Conservation (phyloP, 805 yeast genomes). For the Spencermartinsiella europaea region DNA sequence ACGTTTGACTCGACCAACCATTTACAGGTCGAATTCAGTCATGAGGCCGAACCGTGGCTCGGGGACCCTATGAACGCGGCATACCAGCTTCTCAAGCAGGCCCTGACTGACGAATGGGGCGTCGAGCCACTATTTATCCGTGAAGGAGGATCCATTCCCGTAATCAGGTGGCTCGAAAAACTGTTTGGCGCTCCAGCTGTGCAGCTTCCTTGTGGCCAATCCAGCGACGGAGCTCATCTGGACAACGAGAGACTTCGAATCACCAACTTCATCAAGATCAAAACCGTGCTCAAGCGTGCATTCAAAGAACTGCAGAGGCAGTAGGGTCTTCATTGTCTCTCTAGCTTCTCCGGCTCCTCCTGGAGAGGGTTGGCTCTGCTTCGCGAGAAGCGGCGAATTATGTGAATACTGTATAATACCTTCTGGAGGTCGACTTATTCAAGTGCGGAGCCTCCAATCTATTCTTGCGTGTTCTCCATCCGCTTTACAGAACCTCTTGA, state of each 20-base stretch:
- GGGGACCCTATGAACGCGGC: slow-evolving; percentile 79
- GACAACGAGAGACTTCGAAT: slow-evolving; percentile 81
- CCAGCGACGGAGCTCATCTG: slow-evolving; percentile 90
- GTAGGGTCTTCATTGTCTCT: too few species aligned
- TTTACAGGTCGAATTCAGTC: slow-evolving; percentile 55
- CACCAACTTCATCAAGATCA: slow-evolving; percentile 67
- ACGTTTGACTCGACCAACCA: slow-evolving; percentile 56
- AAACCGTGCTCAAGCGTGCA: slow-evolving; percentile 42
- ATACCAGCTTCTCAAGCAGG: slow-evolving; percentile 59
- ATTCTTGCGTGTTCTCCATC: too few species aligned
- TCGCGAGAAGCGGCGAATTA: too few species aligned
- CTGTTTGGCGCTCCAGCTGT: slow-evolving; percentile 83
- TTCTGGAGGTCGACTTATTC: too few species aligned
- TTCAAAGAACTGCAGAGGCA: slow-evolving; percentile 5
- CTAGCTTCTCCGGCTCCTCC: too few species aligned
- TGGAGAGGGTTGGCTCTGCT: too few species aligned
- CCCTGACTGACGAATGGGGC: slow-evolving; percentile 63
- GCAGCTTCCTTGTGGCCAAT: slow-evolving; percentile 94
- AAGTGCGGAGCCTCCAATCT: too few species aligned
- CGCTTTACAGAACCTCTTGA: too few species aligned
- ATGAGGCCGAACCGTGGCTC: slow-evolving; percentile 94
- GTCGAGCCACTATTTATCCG: slow-evolving; percentile 78
- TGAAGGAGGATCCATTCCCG: slow-evolving; percentile 97
- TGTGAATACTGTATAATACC: too few species aligned
- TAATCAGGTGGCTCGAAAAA: slow-evolving; percentile 78